These are phyloP conservation scores for Strigomonas galati DNA, from an alignment of 208 protist species.

Conservation along the genomic window DNA sequence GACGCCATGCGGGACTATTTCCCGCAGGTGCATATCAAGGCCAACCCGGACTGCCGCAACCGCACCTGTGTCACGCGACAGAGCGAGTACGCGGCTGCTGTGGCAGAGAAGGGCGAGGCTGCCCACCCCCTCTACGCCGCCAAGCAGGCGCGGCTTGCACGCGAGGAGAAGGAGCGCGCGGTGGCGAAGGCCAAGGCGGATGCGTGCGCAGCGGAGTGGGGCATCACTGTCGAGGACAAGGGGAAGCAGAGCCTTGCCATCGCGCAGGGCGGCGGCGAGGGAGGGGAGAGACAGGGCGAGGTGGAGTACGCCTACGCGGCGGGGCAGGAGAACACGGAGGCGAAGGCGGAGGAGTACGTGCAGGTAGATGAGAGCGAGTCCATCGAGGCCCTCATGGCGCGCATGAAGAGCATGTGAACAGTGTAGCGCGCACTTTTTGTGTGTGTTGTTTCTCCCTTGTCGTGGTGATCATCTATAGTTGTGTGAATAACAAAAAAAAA, in stretches of 20 bases:
- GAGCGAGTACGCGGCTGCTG: constrained; percentile 46
- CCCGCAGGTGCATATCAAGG: constrained; percentile 84
- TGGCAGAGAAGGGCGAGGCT: constrained; percentile 28
- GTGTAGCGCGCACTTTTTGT: too few species aligned
- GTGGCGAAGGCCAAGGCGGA: constrained; percentile 39
- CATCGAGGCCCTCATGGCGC: constrained; percentile 68
- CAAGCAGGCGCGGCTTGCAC: constrained; percentile 35
- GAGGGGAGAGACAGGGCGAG: constrained; percentile 8
- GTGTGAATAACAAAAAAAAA: background rate
- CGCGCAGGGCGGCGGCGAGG: background rate
- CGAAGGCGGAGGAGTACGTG: background rate
- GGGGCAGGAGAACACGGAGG: constrained; percentile 4
- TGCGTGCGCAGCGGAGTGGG: constrained; percentile 75
- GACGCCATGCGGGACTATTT: constrained; percentile 95
- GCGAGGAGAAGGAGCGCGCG: constrained; percentile 30
- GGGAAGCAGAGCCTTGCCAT: constrained; percentile 30
- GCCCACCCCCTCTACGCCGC: constrained; percentile 59
- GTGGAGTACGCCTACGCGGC: constrained; percentile 41
- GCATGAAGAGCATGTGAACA: constrained; percentile 48
- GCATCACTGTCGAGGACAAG: constrained; percentile 61
- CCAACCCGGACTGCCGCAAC: constrained; percentile 91
- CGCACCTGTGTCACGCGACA: constrained; percentile 70
- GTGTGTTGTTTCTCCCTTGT: too few species aligned
- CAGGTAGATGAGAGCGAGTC: constrained; percentile 14
- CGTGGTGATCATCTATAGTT: too few species aligned